Evolutionary conservation across 371 early-diverging fungal genomes (phyloP).

Genomic region (Rhizopus arrhizus): DNA sequence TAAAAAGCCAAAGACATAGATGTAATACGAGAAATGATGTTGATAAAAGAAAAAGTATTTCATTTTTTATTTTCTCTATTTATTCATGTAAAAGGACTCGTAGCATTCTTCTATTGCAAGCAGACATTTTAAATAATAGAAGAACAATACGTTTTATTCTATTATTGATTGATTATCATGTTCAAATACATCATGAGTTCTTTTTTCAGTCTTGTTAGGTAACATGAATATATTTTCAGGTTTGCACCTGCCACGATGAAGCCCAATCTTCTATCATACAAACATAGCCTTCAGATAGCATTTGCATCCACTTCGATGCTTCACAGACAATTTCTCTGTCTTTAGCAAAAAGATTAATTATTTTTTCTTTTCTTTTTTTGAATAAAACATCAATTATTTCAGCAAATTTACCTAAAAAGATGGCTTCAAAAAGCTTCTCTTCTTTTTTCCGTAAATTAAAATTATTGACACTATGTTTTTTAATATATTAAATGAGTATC

Average conservation of each 20-base stretch:
- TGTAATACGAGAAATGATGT: too few relatives aligned
- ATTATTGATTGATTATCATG: conserved; percentile 4
- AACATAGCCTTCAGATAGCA: conserved; percentile 9
- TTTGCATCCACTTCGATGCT: conserved; percentile 18
- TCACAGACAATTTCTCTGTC: conserved; percentile 19
- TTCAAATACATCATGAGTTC: conserved; percentile 14
- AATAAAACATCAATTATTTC: conserved; percentile 14
- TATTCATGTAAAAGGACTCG: background rate
- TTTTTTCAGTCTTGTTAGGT: conserved; percentile 15
- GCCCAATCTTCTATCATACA: conserved; percentile 13
- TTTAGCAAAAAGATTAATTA: conserved; percentile 13
- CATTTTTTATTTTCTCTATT: too few relatives aligned
- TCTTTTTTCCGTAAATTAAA: conserved; percentile 16
- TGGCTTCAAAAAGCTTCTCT: conserved; percentile 14
- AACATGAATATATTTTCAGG: conserved; percentile 14
- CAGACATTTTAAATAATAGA: background rate
- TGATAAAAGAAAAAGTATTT: too few relatives aligned
- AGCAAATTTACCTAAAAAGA: conserved; percentile 14
- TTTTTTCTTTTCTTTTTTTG: too few relatives aligned
- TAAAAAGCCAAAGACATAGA: too few relatives aligned
- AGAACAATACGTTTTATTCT: background rate
- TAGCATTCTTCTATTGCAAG: conserved; percentile 5
- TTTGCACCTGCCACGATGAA: conserved; percentile 9
- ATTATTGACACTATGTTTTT: conserved; percentile 10
- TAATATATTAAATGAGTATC: conserved; percentile 16